These are phyloP conservation scores for Pythium diclinum DNA, from an alignment of 352 stramenopile species.

Conservation along the genomic window DNA sequence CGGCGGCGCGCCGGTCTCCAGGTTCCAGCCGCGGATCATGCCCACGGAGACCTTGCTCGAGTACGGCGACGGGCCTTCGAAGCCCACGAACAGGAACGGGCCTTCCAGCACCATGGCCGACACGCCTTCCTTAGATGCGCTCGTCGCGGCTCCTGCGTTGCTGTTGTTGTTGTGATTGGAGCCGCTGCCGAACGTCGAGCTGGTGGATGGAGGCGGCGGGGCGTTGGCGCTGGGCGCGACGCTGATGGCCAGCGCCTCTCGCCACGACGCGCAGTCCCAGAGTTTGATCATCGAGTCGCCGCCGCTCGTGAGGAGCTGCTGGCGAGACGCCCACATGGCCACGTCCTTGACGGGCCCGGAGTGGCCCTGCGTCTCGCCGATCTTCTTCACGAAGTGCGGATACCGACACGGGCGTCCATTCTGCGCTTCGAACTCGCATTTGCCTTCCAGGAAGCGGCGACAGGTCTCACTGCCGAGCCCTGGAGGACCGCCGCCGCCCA, in stretches of 20 bases:
- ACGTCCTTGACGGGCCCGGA: slow-evolving; percentile 73
- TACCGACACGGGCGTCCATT: slow-evolving; percentile 65
- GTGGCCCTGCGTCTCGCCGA: slow-evolving; percentile 76
- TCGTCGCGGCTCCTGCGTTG: slow-evolving; percentile 11
- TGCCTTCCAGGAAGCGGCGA: slow-evolving; percentile 58
- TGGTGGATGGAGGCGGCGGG: not conserved
- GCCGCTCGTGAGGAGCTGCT: slow-evolving; percentile 78
- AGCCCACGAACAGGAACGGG: slow-evolving; percentile 79
- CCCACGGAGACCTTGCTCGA: slow-evolving; percentile 59
- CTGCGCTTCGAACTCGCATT: slow-evolving; percentile 50
- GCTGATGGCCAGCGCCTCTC: slow-evolving; percentile 73
- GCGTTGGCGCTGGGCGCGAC: slow-evolving; percentile 35
- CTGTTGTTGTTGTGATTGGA: slow-evolving; percentile 19
- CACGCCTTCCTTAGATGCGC: slow-evolving; percentile 48
- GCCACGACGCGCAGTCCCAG: slow-evolving; percentile 80
- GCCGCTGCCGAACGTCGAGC: slow-evolving; percentile 13
- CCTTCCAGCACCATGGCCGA: slow-evolving; percentile 65
- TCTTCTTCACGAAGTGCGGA: slow-evolving; percentile 83
- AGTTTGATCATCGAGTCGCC: slow-evolving; percentile 75
- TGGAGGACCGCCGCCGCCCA: slow-evolving; percentile 28
- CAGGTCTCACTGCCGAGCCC: slow-evolving; percentile 66
- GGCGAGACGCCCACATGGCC: slow-evolving; percentile 60
- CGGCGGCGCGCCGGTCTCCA: slow-evolving; percentile 63
- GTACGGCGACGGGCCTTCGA: slow-evolving; percentile 60
- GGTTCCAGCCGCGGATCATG: slow-evolving; percentile 80